phyloP scores from a whole-genome alignment of 1,284 basidiomycete genomes.

The Tetrapyrgos nigripes region DNA sequence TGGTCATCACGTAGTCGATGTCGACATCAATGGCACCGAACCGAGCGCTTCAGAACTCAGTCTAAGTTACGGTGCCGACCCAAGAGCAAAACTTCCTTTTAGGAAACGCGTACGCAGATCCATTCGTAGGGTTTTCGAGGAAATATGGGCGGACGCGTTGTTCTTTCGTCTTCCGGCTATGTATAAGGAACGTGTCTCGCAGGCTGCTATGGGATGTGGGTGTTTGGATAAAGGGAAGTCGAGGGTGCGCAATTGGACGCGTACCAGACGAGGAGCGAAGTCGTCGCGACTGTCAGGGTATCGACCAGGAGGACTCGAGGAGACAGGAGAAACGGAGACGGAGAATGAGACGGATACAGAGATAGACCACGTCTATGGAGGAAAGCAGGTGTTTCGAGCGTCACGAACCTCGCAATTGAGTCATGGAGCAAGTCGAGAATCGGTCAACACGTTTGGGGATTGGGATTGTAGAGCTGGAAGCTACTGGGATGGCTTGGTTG shows the following conservation, averaged over 20 bases:
- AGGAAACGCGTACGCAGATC: background rate
- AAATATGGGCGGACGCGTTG: background rate
- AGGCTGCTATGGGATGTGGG: background rate
- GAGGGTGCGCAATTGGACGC: too few relatives aligned
- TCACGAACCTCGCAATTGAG: too few relatives aligned
- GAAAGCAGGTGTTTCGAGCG: too few relatives aligned
- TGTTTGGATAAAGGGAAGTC: too few relatives aligned
- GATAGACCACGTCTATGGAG: too few relatives aligned
- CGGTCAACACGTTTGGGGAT: background rate
- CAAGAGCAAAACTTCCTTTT: background rate
- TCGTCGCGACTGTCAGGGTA: too few relatives aligned
- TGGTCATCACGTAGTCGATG: background rate
- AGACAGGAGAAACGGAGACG: too few relatives aligned
- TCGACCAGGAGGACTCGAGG: too few relatives aligned
- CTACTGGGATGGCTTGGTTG: slow-evolving; percentile 40
- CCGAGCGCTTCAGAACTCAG: background rate
- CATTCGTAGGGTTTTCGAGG: background rate
- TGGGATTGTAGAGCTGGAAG: background rate
- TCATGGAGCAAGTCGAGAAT: background rate
- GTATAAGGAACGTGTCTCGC: background rate
- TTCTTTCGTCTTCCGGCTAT: background rate
- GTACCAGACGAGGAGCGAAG: too few relatives aligned
- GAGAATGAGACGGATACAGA: too few relatives aligned
- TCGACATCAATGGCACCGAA: background rate
- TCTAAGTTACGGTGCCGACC: background rate